A percentile compares a stretch with the other conserved stretches of the same genome.
Evolutionary conservation across 1,284 basidiomycete genomes (phyloP).

Genomic region (Apiotrichum mycotoxinovorans): DNA sequence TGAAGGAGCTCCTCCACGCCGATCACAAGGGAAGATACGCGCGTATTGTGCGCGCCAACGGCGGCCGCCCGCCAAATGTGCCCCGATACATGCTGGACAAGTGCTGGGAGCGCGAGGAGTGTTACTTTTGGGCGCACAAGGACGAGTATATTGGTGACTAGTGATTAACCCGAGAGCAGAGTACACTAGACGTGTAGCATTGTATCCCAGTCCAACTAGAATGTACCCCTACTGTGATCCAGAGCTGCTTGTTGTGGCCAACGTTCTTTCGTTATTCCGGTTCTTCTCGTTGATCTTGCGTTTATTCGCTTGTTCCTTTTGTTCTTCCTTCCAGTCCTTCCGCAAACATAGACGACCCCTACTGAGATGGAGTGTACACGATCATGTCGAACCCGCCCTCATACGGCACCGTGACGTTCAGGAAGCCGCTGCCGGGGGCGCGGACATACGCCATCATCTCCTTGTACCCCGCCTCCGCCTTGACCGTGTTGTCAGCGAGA

Average conservation of each 20-base stretch:
- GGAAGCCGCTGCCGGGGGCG: conserved; percentile 1
- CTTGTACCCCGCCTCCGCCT: conserved; percentile 20
- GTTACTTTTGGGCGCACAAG: neutral
- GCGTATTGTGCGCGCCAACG: conserved; percentile 6
- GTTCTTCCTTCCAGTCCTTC: too few relatives aligned
- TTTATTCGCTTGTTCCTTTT: too few relatives aligned
- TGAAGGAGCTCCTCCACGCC: conserved; percentile 22
- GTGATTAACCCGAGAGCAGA: too few relatives aligned
- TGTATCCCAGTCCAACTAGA: too few relatives aligned
- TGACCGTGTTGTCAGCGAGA: conserved; percentile 23
- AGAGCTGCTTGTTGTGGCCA: too few relatives aligned
- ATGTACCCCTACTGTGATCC: too few relatives aligned
- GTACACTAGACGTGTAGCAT: too few relatives aligned
- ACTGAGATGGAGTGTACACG: conserved; percentile 16
- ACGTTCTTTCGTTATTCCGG: too few relatives aligned
- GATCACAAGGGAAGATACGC: conserved; percentile 30
- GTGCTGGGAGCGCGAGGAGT: neutral
- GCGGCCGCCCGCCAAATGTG: conserved; percentile 20
- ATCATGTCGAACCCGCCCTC: conserved; percentile 27
- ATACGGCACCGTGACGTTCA: conserved; percentile 22
- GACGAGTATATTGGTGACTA: neutral
- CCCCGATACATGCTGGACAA: neutral
- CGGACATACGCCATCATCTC: conserved; percentile 20
- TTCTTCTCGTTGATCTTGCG: too few relatives aligned
- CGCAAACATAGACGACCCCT: neutral